These are phyloP conservation scores for Stachybotrys chlorohalonatus DNA, from an alignment of 2,329 filamentous ascomycete species.

Conservation along the genomic window DNA sequence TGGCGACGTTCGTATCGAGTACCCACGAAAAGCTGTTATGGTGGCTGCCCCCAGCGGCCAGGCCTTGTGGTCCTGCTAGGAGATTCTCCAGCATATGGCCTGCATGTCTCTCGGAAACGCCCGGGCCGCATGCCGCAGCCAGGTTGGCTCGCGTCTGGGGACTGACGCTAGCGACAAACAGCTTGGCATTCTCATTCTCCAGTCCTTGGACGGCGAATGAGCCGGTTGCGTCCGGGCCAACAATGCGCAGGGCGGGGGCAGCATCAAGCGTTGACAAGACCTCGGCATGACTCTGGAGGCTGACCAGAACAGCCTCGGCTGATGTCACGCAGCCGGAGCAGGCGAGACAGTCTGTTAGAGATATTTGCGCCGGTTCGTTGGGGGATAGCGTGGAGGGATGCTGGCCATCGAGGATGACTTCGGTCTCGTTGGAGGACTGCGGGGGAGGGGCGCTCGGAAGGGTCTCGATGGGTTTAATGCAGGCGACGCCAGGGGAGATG, in stretches of 20 bases:
- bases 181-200: constrained; percentile 52
- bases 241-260: constrained; percentile 38
- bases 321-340: constrained; percentile 97
- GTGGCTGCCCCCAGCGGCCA: constrained; percentile 61
- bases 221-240: constrained; percentile 21
- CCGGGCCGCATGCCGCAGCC: constrained; percentile 70
- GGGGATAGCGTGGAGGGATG: constrained; percentile 42
- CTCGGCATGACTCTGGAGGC: constrained; percentile 86
- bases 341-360: constrained; percentile 91
- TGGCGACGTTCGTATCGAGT: constrained; percentile 76
- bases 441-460: constrained; percentile 51
- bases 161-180: constrained; percentile 89
- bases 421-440: constrained; percentile 46
- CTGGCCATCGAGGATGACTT: constrained; percentile 91
- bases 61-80: constrained; percentile 56
- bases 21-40: constrained; percentile 81
- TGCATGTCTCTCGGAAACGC: constrained; percentile 62
- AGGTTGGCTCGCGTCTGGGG: constrained; percentile 85
- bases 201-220: constrained; percentile 37
- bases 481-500: constrained; percentile 93
- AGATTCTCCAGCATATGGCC: constrained; percentile 78
- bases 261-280: constrained; percentile 75
- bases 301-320: constrained; percentile 93
- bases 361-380: constrained; percentile 76
- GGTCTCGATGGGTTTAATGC: constrained; percentile 95